Base-by-base conservation (phyloP, 176 grass and related monocot species). In the Aegilops bicornis region DNA sequence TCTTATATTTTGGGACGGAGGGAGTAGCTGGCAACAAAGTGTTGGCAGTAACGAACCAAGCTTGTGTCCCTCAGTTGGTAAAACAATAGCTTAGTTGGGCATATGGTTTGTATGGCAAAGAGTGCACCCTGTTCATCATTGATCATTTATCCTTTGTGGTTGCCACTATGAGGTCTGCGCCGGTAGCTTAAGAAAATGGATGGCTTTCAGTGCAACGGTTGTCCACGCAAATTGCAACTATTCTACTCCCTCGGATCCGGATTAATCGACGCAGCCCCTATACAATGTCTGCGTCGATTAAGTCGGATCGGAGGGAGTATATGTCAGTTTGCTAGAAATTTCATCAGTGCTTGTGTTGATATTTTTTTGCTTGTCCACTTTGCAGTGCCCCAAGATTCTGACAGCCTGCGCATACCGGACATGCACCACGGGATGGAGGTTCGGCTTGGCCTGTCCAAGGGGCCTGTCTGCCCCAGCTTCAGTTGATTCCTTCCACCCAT, bases 351-450 rank as follows among this genome's bases (percentile, higher is more conserved):
- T 14, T 23, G 2, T 61, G 16, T 79, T 90, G 9, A 86, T 63
- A 48, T 75, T 24, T 58, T 24, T 4, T 45, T 54, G 74, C 30
- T 73, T 78, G 36, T 8, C 54, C 25, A 83, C 33, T 62, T 72
- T 93, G 70, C 74, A 95, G 95, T 92, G 85, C 95, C 95, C 10
- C 95, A 93, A 79, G 91, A 93, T 40, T 98, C 95, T 33, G 95
- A 98, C 45, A 86, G 64, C 79, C 86, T 89, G 68, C 83, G 89
- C 40, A 84, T 92, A 31, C 82, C 87, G 13, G 95, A 98, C 60
- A 90, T 95, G 93, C 95, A 98, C 64, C 93, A 95, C 16, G 95
- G 80, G 35, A 98, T 98, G 93, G 95, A 98, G 81, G 95, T 98
- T 87, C 91, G 87, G 61, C 93, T 98, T 73, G 91, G 95, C 56